Percentiles rank a stretch among this genome's conserved stretches.
Conservation (phyloP, 306 rosid genomes). For the Carpinus viminea region DNA sequence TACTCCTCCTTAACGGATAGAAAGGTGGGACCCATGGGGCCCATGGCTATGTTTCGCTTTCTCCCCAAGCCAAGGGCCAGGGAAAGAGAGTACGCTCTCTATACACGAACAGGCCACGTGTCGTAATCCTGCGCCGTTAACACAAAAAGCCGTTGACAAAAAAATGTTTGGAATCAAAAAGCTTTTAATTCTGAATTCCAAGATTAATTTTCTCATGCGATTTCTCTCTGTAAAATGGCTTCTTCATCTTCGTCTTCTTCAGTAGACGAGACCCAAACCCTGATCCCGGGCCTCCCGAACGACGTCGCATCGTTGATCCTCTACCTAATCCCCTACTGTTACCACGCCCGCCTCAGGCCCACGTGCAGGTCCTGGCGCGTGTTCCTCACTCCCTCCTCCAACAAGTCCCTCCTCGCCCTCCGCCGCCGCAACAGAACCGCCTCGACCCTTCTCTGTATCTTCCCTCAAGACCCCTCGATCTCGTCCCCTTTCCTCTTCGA, state of each 20-base stretch:
- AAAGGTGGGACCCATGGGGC: no score
- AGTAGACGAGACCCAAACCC: slow-evolving; percentile 22
- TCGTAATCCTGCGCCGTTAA: no score
- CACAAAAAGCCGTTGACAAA: no score
- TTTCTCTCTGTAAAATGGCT: neutral
- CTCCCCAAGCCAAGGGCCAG: neutral
- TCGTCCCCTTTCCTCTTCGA: slow-evolving; percentile 73
- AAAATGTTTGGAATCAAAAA: no score
- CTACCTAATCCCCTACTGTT: slow-evolving; percentile 56
- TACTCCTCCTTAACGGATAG: no score
- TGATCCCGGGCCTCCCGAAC: slow-evolving; percentile 79
- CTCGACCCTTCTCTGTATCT: slow-evolving; percentile 66
- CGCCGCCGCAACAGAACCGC: slow-evolving; percentile 38
- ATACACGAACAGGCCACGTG: no score
- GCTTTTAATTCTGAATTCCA: no score
- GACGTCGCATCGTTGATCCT: slow-evolving; percentile 61
- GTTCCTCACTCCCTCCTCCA: slow-evolving; percentile 48
- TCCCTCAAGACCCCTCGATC: slow-evolving; percentile 74
- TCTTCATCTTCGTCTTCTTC: neutral
- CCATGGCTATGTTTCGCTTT: neutral
- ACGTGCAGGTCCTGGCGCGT: slow-evolving; percentile 72
- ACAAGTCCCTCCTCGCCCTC: slow-evolving; percentile 38
- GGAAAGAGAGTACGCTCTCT: neutral
- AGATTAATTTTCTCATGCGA: neutral
- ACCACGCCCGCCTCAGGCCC: slow-evolving; percentile 60